Base-by-base conservation (phyloP, 2,329 filamentous ascomycete genomes). In the Pseudogymnoascus sp. region DNA sequence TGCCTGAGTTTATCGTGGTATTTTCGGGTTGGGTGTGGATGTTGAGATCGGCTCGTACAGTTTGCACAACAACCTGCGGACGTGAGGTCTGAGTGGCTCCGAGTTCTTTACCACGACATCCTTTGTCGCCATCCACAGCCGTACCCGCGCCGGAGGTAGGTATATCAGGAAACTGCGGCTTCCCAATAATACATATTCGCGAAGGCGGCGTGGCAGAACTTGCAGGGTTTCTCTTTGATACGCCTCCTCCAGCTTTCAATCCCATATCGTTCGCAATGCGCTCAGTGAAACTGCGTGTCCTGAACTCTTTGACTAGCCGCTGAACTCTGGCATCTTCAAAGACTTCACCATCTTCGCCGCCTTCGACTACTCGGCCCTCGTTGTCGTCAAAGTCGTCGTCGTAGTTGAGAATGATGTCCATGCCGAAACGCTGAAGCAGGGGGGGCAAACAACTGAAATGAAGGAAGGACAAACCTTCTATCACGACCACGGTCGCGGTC, bases 401-500 rank as follows among this genome's bases (percentile, higher is more conserved):
- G 26, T 56, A 31, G 46, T 56, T 56, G 26, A 56, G 26, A n/a
- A 33, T 56, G 26, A 56, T 56, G 46, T 56, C 46, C 46, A 56
- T 56, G 26, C 2, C 26, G 46, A 56, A 56, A 33, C 46, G 12
- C 46, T 31, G 22, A 56, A 11, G 43, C 28, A 46, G 43, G 46
- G 43, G 46, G 46, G 46, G 46, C 26, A 56, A 56, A 56, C 46
- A 56, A 56, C 2, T 33, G 46, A 66, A 62, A 61, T 63, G 50
- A 67, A 60, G 7, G 26, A 38, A 37, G 8, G 63, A 69, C 73
- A 65, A 67, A 78, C 77, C 77, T 78, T 73, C 77, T 72, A 63
- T 72, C 75, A 65, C 76, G 73, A 71, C 77, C 76, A 69, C 76
- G 73, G 64, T 77, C 75, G 46, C 46, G 46, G 26, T 56, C 46